A percentile compares a stretch with the other conserved stretches of the same genome.
These are phyloP conservation scores for Leishmania tropica DNA, from an alignment of 208 protist genomes.

Conservation along the genomic window DNA sequence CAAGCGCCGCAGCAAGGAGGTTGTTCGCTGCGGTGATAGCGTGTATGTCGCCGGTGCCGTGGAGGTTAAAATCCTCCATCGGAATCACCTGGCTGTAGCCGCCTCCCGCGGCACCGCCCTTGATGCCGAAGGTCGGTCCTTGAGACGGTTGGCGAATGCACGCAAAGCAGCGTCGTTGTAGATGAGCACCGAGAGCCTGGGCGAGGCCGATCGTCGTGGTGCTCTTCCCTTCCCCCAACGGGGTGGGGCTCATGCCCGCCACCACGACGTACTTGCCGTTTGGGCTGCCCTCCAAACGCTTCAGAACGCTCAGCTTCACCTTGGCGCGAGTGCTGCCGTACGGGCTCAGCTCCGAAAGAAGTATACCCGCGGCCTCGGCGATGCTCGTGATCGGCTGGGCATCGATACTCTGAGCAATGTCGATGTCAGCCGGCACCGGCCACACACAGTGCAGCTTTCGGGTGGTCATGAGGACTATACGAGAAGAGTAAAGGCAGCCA, in stretches of 20 bases:
- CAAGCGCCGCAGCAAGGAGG: constrained; percentile 96
- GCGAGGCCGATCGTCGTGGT: constrained; percentile 97
- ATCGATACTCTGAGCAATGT: constrained; percentile 91
- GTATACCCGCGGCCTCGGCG: constrained; percentile 80
- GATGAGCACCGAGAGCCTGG: constrained; percentile 97
- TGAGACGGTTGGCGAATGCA: constrained; percentile 98
- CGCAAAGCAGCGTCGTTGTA: constrained; percentile 92
- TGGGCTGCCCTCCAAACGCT: constrained; percentile 75
- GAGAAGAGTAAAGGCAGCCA: constrained; percentile 20
- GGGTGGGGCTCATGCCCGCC: constrained; percentile 92
- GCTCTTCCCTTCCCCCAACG: constrained; percentile 98
- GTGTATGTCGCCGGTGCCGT: constrained; percentile 99
- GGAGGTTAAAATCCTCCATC: constrained; percentile 99
- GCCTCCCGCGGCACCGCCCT: constrained; percentile 97
- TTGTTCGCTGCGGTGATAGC: constrained; percentile 98
- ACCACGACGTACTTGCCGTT: constrained; percentile 98
- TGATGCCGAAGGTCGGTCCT: constrained; percentile 97
- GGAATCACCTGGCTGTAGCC: constrained; percentile 97
- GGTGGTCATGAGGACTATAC: constrained; percentile 44
- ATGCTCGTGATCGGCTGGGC: constrained; percentile 80
- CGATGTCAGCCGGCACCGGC: constrained; percentile 95
- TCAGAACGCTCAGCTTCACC: constrained; percentile 84
- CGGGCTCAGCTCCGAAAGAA: constrained; percentile 88
- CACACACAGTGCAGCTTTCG: constrained; percentile 53
- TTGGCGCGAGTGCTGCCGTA: constrained; percentile 94